phyloP scores from a whole-genome alignment of 1,139 yeast species.

The Kodamaea anthophila region DNA sequence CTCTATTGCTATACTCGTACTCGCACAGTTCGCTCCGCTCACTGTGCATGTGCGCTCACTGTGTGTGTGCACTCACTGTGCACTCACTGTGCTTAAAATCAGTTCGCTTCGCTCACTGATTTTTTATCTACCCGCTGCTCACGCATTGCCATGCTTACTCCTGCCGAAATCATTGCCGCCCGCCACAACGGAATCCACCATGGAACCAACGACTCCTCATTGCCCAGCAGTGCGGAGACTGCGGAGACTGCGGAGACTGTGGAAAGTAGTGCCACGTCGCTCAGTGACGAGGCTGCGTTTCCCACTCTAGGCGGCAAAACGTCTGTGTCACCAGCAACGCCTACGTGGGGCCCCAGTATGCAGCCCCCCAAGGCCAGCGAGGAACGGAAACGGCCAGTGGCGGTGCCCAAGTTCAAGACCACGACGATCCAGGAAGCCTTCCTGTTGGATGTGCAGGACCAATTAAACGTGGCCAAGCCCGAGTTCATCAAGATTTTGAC shows the following conservation, averaged over 20 bases:
- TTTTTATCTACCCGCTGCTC: conserved; percentile 12
- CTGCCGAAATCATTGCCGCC: conserved; percentile 57
- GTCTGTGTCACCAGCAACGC: conserved; percentile 13
- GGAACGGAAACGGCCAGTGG: conserved; percentile 2
- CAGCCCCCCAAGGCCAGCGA: conserved; percentile 18
- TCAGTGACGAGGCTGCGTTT: conserved; percentile 55
- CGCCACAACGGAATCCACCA: conserved; percentile 39
- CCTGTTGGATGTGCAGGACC: conserved; percentile 62
- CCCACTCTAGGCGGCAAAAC: conserved; percentile 56
- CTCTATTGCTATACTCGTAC: too few species aligned
- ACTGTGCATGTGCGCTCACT: too few species aligned
- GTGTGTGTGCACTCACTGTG: too few species aligned
- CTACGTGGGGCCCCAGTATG: conserved; percentile 34
- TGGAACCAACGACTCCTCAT: conserved; percentile 12
- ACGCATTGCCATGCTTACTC: conserved; percentile 37
- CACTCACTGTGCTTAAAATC: too few species aligned
- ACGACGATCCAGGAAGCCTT: conserved; percentile 67
- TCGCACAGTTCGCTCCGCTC: too few species aligned
- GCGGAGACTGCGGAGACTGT: conserved; percentile 10
- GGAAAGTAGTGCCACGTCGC: conserved; percentile 21
- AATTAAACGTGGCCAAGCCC: conserved; percentile 54
- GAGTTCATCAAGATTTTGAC: conserved; percentile 62
- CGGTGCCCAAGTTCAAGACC: conserved; percentile 15
- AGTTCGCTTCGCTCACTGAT: too few species aligned
- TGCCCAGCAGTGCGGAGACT: conserved; percentile 10